Evolutionary conservation across 2,329 filamentous ascomycete species (phyloP), one percentile per base, ranked within the genome.

Genomic region (Parastagonospora nodorum): DNA sequence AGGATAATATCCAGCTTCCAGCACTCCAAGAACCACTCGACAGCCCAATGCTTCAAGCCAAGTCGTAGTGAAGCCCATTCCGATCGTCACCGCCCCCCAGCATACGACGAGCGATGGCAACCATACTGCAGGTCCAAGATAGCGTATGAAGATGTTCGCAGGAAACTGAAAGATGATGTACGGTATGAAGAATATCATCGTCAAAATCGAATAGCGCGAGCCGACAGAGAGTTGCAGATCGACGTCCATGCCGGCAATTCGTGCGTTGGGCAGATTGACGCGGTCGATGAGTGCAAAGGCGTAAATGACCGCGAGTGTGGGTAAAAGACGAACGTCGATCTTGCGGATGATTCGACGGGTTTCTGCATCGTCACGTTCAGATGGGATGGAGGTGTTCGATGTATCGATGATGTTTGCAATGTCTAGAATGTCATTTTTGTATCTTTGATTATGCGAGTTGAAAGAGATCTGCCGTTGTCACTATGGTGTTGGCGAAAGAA

Each of bases 291-390:
- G 47, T 1, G 60, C 52, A 11, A 63, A 56, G 0, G 56, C 51
- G 35, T 61, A 74, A 9, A 73, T 62, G 5, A 69, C 49, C 36
- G 63, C 68, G 5, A 74, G 60, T 5, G 69, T 61, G 1, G 69
- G 69, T 6, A 74, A 54, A 2, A 75, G 55, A n/a, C 69, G 60
- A 36, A 65, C 33, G 41, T 75, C 72, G 24, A 74, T 68, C 48
- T 74, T 74, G 9, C 68, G 58, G 2, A 74, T 56, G 8, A 74
- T 64, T 19, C 54, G 55, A 33, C 67, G 69, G 2, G 64, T 64
- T 45, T 71, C 69, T 27, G 55, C 53, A 27, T 55, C 48, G 10
- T 60, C 57, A 3, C 24, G 38, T 51, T 50, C 42, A 27, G 38
- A 7, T 1, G 44, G 38, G 1, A 8, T 38, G 2, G 48, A 49